A percentile compares a stretch with the other conserved stretches of the same genome.
Evolutionary conservation across 495 filamentous ascomycete species (phyloP).

Genomic region (Penicillium angulare): DNA sequence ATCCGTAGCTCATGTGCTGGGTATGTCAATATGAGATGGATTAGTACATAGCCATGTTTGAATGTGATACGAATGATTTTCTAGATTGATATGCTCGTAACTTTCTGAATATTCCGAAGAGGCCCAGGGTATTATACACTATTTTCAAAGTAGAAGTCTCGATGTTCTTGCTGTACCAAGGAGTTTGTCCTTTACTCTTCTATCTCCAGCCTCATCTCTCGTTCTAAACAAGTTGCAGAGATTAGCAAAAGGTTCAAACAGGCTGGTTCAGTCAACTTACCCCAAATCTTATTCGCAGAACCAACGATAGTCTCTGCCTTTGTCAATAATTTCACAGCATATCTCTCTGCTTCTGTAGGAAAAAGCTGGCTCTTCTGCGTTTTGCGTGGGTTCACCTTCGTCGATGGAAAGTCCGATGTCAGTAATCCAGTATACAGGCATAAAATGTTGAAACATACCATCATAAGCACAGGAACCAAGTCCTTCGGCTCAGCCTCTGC

Average conservation of each 20-base stretch:
- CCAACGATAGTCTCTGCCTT: slow-evolving; percentile 70
- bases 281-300: slow-evolving; percentile 72
- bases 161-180: background rate
- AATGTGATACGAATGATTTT: background rate
- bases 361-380: slow-evolving; percentile 56
- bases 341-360: slow-evolving; percentile 59
- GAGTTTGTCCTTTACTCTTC: slow-evolving; percentile 29
- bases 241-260: too few relatives aligned
- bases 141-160: too few relatives aligned
- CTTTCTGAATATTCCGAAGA: too few relatives aligned
- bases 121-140: too few relatives aligned
- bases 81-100: too few relatives aligned
- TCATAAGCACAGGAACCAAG: slow-evolving; percentile 66
- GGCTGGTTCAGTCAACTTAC: too few relatives aligned
- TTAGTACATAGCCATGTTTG: background rate
- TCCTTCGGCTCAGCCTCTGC: slow-evolving; percentile 68
- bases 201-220: slow-evolving; percentile 43
- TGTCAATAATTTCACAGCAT: slow-evolving; percentile 58
- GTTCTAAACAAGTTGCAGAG: slow-evolving; percentile 23
- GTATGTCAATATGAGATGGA: too few relatives aligned
- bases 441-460: slow-evolving; percentile 41
- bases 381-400: slow-evolving; percentile 51
- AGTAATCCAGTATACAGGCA: background rate
- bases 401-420: background rate
- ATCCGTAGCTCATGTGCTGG: background rate